Evolutionary conservation across 1,139 yeast species (phyloP), one percentile per base, ranked within the genome.

Genomic region (Geotrichum phurueaensis): DNA sequence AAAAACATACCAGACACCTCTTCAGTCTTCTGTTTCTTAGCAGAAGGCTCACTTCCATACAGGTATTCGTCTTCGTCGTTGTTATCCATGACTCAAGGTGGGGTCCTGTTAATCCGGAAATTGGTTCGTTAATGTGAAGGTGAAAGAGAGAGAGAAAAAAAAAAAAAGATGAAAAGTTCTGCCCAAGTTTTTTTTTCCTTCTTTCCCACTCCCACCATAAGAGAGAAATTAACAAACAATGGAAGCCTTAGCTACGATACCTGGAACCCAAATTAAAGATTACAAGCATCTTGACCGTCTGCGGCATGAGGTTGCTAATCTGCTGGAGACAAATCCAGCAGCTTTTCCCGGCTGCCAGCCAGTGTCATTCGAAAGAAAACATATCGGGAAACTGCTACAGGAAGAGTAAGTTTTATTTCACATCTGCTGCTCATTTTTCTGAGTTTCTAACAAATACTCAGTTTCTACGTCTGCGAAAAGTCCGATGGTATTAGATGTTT

Each of bases 401-500:
- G 81, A 81, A 60, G 91, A 87, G 68, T 71, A 66, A n/a, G 71
- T 62, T n/a, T 18, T 29, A 4, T 36, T 31, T 45, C 23, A 39
- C 10, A 39, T 39, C 20, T 43, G 50, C 36, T 51, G 13, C n/a
- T 22, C 36, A 27, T 36, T 51, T 51, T 39, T 12, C 39, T n/a
- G 9, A 12, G 29, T 10, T 29, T 7, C 51, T 29, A 48, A 52
- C 27, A 33, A 33, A 29, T 33, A 23, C 51, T 58, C 51, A 63
- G 68, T 68, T 94, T 91, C 71, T 87, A 84, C 68, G 99, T 94
- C 0, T 94, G 99, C 76, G 99, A 95, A 70, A 95, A 95, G 72
- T 85, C 96, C 0, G 99, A 95, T 73, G 99, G 99, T 0, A 77
- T 94, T 59, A 79, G 99, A 60, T 89, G 96, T 63, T 76, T 94